Percentiles rank a stretch among this genome's conserved stretches.
Evolutionary conservation across 768 basidiomycete species (phyloP).

Genomic region (Hericium coralloides): DNA sequence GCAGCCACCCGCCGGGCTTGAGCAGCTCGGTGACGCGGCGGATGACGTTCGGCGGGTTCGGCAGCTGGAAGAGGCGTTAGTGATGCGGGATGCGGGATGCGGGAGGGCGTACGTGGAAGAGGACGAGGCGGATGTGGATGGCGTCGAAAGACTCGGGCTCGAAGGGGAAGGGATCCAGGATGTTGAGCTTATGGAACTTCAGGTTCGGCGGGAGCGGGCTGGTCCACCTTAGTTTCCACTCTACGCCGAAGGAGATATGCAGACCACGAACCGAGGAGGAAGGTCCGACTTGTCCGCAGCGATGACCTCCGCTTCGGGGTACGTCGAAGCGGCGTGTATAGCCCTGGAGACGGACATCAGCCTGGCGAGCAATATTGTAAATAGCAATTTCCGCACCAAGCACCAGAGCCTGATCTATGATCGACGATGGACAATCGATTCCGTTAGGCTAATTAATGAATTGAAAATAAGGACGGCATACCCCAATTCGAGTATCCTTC

Average conservation of each 20-base stretch:
- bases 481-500: constrained; percentile 1
- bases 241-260: not conserved
- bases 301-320: not conserved
- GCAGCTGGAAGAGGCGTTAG: constrained; percentile 8
- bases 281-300: not conserved
- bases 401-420: not conserved
- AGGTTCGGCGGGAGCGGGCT: constrained; percentile 14
- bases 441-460: too few relatives aligned
- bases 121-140: constrained; percentile 18
- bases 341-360: not conserved
- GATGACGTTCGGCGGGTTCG: constrained; percentile 12
- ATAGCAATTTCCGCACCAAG: not conserved
- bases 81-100: not conserved
- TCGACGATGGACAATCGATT: too few relatives aligned
- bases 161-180: constrained; percentile 17
- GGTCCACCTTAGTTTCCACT: too few relatives aligned
- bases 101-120: constrained; percentile 14
- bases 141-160: constrained; percentile 16
- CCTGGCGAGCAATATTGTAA: not conserved
- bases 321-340: not conserved
- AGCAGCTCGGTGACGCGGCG: constrained; percentile 11
- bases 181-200: constrained; percentile 11
- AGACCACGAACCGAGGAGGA: not conserved
- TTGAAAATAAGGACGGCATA: not conserved
- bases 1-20: constrained; percentile 12